phyloP scores from a whole-genome alignment of 1,284 basidiomycete genomes.

The Moniliophthora roreri region DNA sequence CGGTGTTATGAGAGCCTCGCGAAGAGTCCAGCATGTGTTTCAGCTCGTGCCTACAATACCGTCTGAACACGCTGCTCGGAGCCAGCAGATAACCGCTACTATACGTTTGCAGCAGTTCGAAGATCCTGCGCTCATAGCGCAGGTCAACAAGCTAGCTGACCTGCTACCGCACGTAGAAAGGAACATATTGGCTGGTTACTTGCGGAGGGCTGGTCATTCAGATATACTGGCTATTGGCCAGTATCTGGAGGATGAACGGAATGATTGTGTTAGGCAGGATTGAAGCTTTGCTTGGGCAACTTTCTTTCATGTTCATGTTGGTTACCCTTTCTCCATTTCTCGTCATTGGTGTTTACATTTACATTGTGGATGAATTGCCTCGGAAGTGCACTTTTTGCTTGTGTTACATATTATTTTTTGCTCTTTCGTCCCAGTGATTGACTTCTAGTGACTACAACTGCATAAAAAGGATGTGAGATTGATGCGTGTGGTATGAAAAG shows the following conservation, averaged over 20 bases:
- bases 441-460: too few species aligned
- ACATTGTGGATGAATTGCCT: too few species aligned
- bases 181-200: constrained; percentile 67
- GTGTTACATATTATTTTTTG: too few species aligned
- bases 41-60: constrained; percentile 64
- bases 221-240: constrained; percentile 84
- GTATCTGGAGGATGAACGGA: constrained; percentile 86
- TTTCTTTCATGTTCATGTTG: background rate
- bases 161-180: constrained; percentile 78
- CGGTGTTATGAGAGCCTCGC: constrained; percentile 50
- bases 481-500: too few species aligned
- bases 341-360: too few species aligned
- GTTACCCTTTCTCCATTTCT: background rate
- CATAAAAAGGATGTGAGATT: too few species aligned
- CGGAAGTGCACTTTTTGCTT: too few species aligned
- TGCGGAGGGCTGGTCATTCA: constrained; percentile 71
- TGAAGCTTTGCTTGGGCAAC: too few species aligned
- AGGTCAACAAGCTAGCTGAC: constrained; percentile 72
- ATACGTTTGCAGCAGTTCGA: too few species aligned
- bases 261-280: constrained; percentile 55
- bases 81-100: too few species aligned
- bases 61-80: too few species aligned
- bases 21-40: constrained; percentile 57
- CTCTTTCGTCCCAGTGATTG: too few species aligned
- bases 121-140: constrained; percentile 55